A percentile compares a stretch with the other conserved stretches of the same genome.
Evolutionary conservation across 2,329 filamentous ascomycete species (phyloP).

Genomic region (Dothistroma pini): DNA sequence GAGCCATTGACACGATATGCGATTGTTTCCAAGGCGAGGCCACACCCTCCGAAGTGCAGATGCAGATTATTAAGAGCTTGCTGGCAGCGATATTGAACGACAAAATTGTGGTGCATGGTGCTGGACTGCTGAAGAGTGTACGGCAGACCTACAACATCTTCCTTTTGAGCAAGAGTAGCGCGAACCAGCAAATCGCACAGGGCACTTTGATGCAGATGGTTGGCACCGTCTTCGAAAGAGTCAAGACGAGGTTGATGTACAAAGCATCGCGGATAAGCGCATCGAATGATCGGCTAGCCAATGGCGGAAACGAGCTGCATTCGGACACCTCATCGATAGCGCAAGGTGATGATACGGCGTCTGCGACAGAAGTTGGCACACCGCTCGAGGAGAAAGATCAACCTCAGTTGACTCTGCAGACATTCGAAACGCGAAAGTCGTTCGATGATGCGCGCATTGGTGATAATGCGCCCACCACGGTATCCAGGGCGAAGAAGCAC

Average conservation of each 20-base stretch:
- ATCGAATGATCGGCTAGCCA: slow-evolving; percentile 42
- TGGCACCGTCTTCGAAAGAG: slow-evolving; percentile 92
- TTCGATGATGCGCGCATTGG: slow-evolving; percentile 63
- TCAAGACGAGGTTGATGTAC: slow-evolving; percentile 79
- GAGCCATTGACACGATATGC: slow-evolving; percentile 98
- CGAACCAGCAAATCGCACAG: slow-evolving; percentile 96
- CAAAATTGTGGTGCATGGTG: slow-evolving; percentile 97
- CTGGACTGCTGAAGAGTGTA: slow-evolving; percentile 91
- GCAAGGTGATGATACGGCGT: slow-evolving; percentile 27
- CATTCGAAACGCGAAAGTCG: slow-evolving; percentile 64
- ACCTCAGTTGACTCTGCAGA: slow-evolving; percentile 62
- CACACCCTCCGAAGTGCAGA: slow-evolving; percentile 84
- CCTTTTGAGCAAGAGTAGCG: slow-evolving; percentile 84
- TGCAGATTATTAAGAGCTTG: slow-evolving; percentile 97
- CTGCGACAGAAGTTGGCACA: slow-evolving; percentile 37
- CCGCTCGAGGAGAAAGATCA: slow-evolving; percentile 45
- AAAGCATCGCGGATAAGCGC: slow-evolving; percentile 72
- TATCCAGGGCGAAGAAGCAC: slow-evolving; percentile 53
- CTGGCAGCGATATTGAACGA: slow-evolving; percentile 94
- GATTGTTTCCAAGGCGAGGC: slow-evolving; percentile 98
- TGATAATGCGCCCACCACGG: slow-evolving; percentile 64
- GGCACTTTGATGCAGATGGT: slow-evolving; percentile 98
- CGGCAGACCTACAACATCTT: slow-evolving; percentile 99
- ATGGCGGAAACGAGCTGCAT: slow-evolving; percentile 29
- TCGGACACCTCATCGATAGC: slow-evolving; percentile 29